phyloP scores from a whole-genome alignment of 2,329 filamentous ascomycete species.

The Drechslera avenae region DNA sequence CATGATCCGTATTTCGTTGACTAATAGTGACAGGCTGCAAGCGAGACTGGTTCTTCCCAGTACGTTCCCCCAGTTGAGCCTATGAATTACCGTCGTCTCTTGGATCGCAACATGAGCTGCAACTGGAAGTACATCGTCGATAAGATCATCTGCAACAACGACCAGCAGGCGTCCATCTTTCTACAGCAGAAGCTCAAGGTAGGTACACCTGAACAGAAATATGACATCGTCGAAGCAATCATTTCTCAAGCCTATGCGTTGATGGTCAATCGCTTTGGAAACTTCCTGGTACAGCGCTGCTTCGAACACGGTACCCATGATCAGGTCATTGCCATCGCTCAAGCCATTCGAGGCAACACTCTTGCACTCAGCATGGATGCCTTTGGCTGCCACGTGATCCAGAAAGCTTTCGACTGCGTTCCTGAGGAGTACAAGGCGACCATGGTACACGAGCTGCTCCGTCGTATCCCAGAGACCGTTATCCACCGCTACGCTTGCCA shows the following conservation, averaged over 20 bases:
- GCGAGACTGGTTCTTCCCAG: conserved; percentile 53
- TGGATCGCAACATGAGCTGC: conserved; percentile 94
- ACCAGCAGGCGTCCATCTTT: conserved; percentile 98
- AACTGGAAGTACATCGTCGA: conserved; percentile 99
- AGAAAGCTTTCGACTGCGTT: conserved; percentile 98
- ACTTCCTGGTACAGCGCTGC: conserved; percentile 97
- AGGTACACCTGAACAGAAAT: conserved; percentile 92
- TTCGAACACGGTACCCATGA: conserved; percentile 97
- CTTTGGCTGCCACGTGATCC: conserved; percentile 96
- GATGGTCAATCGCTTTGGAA: conserved; percentile 98
- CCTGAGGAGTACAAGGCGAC: conserved; percentile 97
- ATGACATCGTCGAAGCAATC: conserved; percentile 95
- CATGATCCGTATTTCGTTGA: neutral
- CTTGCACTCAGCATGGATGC: conserved; percentile 96
- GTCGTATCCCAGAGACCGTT: conserved; percentile 94
- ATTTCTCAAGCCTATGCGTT: conserved; percentile 91
- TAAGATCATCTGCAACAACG: conserved; percentile 99
- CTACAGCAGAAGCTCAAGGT: conserved; percentile 99
- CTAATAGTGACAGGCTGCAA: conserved; percentile 29
- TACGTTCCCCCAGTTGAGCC: conserved; percentile 89
- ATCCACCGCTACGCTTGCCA: conserved; percentile 99
- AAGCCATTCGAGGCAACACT: conserved; percentile 91
- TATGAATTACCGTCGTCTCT: conserved; percentile 90
- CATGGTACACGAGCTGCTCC: conserved; percentile 97
- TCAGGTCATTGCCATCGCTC: conserved; percentile 90